Conservation (phyloP, 805 yeast genomes). For the Schizosaccharomyces octosporus region DNA sequence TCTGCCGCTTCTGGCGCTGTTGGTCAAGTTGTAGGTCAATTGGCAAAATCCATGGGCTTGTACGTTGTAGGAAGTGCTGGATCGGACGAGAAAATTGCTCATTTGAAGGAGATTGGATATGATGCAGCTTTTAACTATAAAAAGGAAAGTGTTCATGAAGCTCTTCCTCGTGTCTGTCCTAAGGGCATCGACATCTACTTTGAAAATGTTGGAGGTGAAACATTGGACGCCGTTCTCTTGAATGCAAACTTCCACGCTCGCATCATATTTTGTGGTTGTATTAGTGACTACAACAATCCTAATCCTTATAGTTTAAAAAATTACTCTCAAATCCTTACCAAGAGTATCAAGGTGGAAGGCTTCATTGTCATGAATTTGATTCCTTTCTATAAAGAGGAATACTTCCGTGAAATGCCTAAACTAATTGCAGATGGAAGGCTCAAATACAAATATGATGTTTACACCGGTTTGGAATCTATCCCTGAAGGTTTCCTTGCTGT, state of each 20-base stretch:
- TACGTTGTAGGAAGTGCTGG: conserved; percentile 41
- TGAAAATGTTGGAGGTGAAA: conserved; percentile 39
- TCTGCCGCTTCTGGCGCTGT: conserved; percentile 58
- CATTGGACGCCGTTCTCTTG: conserved; percentile 22
- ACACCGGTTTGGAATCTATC: conserved; percentile 7
- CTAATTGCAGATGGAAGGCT: conserved; percentile 5
- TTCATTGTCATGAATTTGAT: conserved; percentile 22
- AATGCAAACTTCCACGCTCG: conserved; percentile 15
- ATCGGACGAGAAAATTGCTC: conserved; percentile 27
- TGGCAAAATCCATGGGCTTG: conserved; percentile 29
- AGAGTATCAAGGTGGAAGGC: conserved; percentile 29
- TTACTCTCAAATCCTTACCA: conserved; percentile 23
- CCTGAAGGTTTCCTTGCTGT: conserved; percentile 6
- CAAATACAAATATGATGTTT: conserved; percentile 5
- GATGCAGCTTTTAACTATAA: conserved; percentile 30
- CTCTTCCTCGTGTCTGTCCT: conserved; percentile 17
- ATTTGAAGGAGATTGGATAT: conserved; percentile 29
- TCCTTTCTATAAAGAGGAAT: conserved; percentile 11
- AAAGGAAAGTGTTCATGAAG: conserved; percentile 16
- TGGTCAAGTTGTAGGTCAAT: conserved; percentile 34
- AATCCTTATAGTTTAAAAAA: conserved; percentile 15
- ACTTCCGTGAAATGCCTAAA: conserved; percentile 2
- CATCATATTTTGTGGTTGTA: conserved; percentile 36
- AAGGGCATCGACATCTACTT: conserved; percentile 28
- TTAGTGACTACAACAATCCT: conserved; percentile 29